A percentile compares a stretch with the other conserved stretches of the same genome.
These are phyloP conservation scores for Saccharomycopsis amapae DNA, from an alignment of 805 yeast genomes.

Conservation along the genomic window DNA sequence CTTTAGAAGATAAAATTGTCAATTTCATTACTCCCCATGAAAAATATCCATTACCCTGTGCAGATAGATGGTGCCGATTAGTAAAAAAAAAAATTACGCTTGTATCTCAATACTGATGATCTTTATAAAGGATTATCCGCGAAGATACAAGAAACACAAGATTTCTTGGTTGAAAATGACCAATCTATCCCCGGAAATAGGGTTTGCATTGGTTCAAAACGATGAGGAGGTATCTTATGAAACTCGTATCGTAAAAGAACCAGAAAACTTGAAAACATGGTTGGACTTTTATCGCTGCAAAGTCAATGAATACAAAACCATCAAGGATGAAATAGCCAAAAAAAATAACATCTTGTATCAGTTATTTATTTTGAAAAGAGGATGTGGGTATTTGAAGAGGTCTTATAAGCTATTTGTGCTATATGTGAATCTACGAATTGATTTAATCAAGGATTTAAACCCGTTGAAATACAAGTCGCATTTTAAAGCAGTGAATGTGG, in stretches of 20 bases:
- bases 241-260: conserved; percentile 30
- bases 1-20: no score
- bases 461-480: conserved; percentile 29
- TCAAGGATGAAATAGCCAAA: conserved; percentile 20
- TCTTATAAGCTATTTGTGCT: conserved; percentile 50
- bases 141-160: no score
- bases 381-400: conserved; percentile 36
- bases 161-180: no score
- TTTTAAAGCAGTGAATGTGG: conserved; percentile 31
- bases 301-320: conserved; percentile 18
- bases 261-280: conserved; percentile 37
- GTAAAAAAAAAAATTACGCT: no score
- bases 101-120: no score
- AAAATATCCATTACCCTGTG: no score
- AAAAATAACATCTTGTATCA: conserved; percentile 28
- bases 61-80: no score
- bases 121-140: no score
- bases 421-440: conserved; percentile 38
- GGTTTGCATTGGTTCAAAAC: conserved; percentile 12
- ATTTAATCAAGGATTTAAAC: conserved; percentile 26
- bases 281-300: conserved; percentile 35
- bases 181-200: not conserved
- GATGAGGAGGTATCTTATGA: conserved; percentile 34
- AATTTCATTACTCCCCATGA: no score
- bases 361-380: conserved; percentile 46